Evolutionary conservation across 371 early-diverging fungal genomes (phyloP), one percentile per base, ranked within the genome.

Genomic region (Saksenaea vasiformis): DNA sequence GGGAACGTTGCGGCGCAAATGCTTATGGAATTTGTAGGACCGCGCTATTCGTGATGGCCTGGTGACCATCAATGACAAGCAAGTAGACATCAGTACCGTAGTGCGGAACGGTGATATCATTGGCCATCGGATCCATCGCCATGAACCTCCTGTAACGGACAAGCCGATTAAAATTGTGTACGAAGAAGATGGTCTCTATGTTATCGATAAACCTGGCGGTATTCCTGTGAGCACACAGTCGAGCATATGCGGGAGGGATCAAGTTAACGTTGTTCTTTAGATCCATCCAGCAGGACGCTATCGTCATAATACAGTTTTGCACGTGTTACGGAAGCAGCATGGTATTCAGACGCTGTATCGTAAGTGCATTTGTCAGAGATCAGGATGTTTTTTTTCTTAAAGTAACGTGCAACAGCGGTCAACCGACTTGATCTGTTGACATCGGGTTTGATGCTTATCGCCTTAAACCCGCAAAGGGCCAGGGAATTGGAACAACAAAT

Each of bases 361-460:
- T 92, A 84, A 82, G 88, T 78, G 5, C 11, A n/a, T 43, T 36
- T 11, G n/a, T 41, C 51, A 19, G 37, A 47, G 28, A 34, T 24
- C 2, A 26, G 14, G 10, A 47, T 17, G 19, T 44, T 8, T 14
- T n/a, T 44, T 47, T 9, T 17, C 19, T 17, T n/a, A 14, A 17
- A 15, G 15, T 41, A 41, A 41, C 43, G 14, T 41, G 17, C 51
- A 13, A 36, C 44, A 90, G 90, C 94, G 14, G 83, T 86, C 55
- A 96, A 98, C 76, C 84, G 98, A 36, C 70, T 98, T 62, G 98
- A 98, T 78, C 85, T 95, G 17, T 80, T 96, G 36, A 98, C 98
- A 0, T 96, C 96, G 4, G 98, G 98, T 3, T 66, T 98, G 3
- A 85, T 93, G 82, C 73, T 98, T 7, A 79, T 98, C 15, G 92